Conservation (phyloP, 352 stramenopile species). For the Phytopythium aichiense region DNA sequence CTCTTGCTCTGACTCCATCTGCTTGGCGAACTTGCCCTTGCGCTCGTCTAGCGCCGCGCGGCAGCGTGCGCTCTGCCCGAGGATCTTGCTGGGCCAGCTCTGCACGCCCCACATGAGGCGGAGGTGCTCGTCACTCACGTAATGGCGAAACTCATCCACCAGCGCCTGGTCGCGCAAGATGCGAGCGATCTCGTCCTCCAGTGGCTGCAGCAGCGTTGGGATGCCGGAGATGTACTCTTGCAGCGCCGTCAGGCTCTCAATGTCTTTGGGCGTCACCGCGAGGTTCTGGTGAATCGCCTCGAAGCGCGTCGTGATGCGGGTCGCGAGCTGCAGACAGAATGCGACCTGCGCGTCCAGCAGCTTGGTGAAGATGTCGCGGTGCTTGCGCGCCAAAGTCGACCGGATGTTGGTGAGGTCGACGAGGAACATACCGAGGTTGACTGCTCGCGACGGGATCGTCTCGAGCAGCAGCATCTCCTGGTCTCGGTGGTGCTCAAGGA, state of each 20-base stretch:
- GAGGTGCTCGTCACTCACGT: constrained; percentile 84
- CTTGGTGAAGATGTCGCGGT: constrained; percentile 68
- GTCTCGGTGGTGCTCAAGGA: constrained; percentile 59
- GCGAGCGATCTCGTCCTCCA: constrained; percentile 77
- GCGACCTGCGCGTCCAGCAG: constrained; percentile 64
- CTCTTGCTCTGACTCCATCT: constrained; percentile 94
- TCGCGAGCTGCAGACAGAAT: constrained; percentile 64
- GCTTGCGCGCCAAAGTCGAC: constrained; percentile 68
- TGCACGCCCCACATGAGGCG: constrained; percentile 88
- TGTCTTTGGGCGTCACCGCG: constrained; percentile 81
- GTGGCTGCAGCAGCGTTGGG: constrained; percentile 56
- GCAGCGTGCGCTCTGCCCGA: constrained; percentile 72
- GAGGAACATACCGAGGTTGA: constrained; percentile 76
- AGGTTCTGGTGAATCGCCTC: constrained; percentile 85
- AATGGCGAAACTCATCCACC: constrained; percentile 81
- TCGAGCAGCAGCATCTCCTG: constrained; percentile 70
- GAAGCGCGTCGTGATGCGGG: constrained; percentile 76
- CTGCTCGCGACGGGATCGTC: constrained; percentile 49
- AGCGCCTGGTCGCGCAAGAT: constrained; percentile 79
- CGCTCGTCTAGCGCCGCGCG: constrained; percentile 75
- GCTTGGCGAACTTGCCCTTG: constrained; percentile 86
- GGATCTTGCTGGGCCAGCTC: constrained; percentile 88
- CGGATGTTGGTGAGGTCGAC: constrained; percentile 82
- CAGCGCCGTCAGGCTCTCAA: constrained; percentile 87
- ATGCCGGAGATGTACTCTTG: constrained; percentile 86